Conservation (phyloP, 2,329 filamentous ascomycete genomes). For the Ambrosiella cleistominuta region DNA sequence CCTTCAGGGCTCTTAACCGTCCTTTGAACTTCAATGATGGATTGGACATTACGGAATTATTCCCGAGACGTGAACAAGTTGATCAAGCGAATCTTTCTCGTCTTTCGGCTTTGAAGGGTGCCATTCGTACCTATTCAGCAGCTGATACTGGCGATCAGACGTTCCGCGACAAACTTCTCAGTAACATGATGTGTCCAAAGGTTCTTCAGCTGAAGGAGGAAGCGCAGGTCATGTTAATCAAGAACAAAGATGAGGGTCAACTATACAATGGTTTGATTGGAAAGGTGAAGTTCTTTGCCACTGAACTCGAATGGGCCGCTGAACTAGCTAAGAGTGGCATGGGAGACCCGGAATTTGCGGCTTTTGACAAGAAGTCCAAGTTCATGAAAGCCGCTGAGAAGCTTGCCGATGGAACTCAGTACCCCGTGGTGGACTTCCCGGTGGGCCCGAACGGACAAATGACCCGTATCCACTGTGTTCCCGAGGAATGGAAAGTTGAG, state of each 20-base stretch:
- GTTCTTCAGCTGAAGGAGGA: constrained; percentile 68
- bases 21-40: constrained; percentile 56
- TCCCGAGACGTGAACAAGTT: constrained; percentile 78
- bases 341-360: constrained; percentile 26
- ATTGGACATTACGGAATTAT: constrained; percentile 63
- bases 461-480: constrained; percentile 28
- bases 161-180: constrained; percentile 58
- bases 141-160: constrained; percentile 56
- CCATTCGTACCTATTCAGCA: constrained; percentile 51
- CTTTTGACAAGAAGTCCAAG: constrained; percentile 25
- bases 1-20: constrained; percentile 58
- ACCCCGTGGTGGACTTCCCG: constrained; percentile 70
- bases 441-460: constrained; percentile 49
- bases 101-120: constrained; percentile 54
- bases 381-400: constrained; percentile 32
- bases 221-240: constrained; percentile 98
- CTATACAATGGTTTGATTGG: constrained; percentile 91
- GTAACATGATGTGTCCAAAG: constrained; percentile 87
- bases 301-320: constrained; percentile 24
- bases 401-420: constrained; percentile 36
- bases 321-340: constrained; percentile 16
- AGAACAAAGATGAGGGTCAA: constrained; percentile 75
- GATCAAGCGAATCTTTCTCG: constrained; percentile 67
- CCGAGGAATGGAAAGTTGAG: constrained; percentile 91
- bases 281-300: constrained; percentile 65